phyloP scores from a whole-genome alignment of 1,284 basidiomycete species.

The Malassezia yamatoensis region DNA sequence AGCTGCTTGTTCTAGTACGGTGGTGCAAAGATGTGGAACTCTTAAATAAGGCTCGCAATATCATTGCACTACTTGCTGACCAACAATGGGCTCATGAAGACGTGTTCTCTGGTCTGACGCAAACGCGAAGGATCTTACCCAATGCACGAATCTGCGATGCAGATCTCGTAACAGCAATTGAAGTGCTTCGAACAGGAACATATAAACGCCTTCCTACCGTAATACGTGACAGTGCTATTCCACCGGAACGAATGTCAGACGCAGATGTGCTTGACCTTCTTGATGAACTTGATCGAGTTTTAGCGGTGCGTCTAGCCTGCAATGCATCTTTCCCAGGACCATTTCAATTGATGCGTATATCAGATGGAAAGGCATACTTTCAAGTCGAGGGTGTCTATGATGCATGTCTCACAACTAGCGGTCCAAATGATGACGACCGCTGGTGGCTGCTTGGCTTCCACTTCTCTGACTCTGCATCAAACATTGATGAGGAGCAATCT shows the following conservation, averaged over 20 bases:
- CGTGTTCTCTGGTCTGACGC: slow-evolving; percentile 58
- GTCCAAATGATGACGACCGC: slow-evolving; percentile 50
- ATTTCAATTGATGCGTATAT: slow-evolving; percentile 58
- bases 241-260: slow-evolving; percentile 60
- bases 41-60: slow-evolving; percentile 33
- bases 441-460: slow-evolving; percentile 41
- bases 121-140: slow-evolving; percentile 55
- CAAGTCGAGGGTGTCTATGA: slow-evolving; percentile 64
- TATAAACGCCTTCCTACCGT: slow-evolving; percentile 66
- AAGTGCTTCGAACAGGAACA: slow-evolving; percentile 70
- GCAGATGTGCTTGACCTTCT: slow-evolving; percentile 60
- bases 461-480: slow-evolving; percentile 17
- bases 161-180: slow-evolving; percentile 75
- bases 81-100: slow-evolving; percentile 70
- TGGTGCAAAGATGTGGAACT: slow-evolving; percentile 33
- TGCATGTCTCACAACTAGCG: slow-evolving; percentile 54
- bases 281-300: slow-evolving; percentile 61
- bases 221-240: slow-evolving; percentile 60
- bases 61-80: slow-evolving; percentile 36
- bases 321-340: slow-evolving; percentile 41
- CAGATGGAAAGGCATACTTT: slow-evolving; percentile 71
- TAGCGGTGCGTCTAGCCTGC: slow-evolving; percentile 60
- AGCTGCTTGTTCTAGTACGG: slow-evolving; percentile 56
- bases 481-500: slow-evolving; percentile 6
- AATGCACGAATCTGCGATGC: slow-evolving; percentile 62